Evolutionary conservation across 1,284 basidiomycete species (phyloP), one percentile per base, ranked within the genome.

Genomic region (Cystobasidium sp.): DNA sequence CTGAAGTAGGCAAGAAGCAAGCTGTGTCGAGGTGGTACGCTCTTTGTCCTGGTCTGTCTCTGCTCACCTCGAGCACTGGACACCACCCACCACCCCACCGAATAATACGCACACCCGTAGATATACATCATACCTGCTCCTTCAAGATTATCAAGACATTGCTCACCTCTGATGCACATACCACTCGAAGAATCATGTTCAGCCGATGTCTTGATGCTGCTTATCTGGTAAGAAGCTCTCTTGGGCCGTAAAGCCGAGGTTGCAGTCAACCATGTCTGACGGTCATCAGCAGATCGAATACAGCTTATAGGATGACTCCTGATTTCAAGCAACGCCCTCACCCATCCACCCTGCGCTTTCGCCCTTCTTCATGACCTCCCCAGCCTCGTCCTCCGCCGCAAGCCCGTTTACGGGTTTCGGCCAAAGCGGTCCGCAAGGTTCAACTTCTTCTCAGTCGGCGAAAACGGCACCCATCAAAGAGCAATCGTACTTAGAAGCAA

Each of bases 381-480:
- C 64, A 9, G 53, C 64, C 44, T 55, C 64, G 9, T 66, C 64
- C 6, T 53, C 64, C 8, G 46, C 47, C 12, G 64, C 64, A 66
- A 66, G 64, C 53, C 64, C 64, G 49, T 49, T 41, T 53, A 31
- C 47, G 44, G 41, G 41, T 44, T 14, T 31, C 64, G 24, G 22
- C 39, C 16, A 22, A 37, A 22, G n/a, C 22, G 64, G 31, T 37
- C 31, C 12, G 7, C 39, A 43, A 24, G 22, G 31, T 53, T 44
- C 64, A 9, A 47, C 49, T n/a, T 47, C 12, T 63, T 6, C 61
- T 12, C 43, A 63, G 43, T 16, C 14, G 14, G 22, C 3, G 14
- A 63, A 37, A 37, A 9, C 20, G 20, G 43, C 24, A 37, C 16
- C 20, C 16, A 5, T 1, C 46, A 47, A 49, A 4, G 22, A 63